Conservation (phyloP, 2,329 filamentous ascomycete genomes). For the Orbilia quercus region DNA sequence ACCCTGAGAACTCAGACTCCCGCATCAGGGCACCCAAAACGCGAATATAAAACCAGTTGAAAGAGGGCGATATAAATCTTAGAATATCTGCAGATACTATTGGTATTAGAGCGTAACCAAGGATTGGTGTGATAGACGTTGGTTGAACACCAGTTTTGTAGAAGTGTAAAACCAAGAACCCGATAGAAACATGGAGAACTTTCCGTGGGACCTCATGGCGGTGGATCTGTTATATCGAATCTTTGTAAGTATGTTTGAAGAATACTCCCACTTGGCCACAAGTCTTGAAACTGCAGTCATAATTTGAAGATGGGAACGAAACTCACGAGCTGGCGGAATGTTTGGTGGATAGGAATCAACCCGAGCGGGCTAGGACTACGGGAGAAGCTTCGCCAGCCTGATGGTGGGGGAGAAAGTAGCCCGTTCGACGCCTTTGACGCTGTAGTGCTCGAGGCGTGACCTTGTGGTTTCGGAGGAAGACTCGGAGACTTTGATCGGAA, state of each 20-base stretch:
- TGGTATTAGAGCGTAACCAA: slow-evolving; percentile 83
- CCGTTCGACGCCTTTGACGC: slow-evolving; percentile 22
- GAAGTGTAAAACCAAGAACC: slow-evolving; percentile 88
- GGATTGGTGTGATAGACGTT: slow-evolving; percentile 80
- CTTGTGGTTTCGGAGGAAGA: neutral
- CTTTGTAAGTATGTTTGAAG: neutral
- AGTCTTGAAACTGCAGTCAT: neutral
- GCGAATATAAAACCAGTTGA: slow-evolving; percentile 89
- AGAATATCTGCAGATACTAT: slow-evolving; percentile 84
- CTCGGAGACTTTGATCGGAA: slow-evolving; percentile 45
- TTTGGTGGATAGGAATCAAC: slow-evolving; percentile 91
- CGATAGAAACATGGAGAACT: slow-evolving; percentile 91
- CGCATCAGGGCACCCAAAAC: slow-evolving; percentile 92
- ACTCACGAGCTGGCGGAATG: slow-evolving; percentile 85
- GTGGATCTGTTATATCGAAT: slow-evolving; percentile 69
- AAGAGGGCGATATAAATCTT: slow-evolving; percentile 80
- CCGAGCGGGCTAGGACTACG: slow-evolving; percentile 92
- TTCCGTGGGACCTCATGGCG: slow-evolving; percentile 97
- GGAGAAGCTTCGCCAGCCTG: slow-evolving; percentile 84
- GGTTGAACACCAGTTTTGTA: slow-evolving; percentile 84
- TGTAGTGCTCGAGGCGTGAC: slow-evolving; percentile 1
- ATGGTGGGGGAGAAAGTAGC: slow-evolving; percentile 39
- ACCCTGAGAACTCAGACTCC: slow-evolving; percentile 91
- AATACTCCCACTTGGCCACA: neutral
- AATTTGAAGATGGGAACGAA: neutral